Conservation (phyloP, 257 asterid genomes). For the Primulina huaijiensis region DNA sequence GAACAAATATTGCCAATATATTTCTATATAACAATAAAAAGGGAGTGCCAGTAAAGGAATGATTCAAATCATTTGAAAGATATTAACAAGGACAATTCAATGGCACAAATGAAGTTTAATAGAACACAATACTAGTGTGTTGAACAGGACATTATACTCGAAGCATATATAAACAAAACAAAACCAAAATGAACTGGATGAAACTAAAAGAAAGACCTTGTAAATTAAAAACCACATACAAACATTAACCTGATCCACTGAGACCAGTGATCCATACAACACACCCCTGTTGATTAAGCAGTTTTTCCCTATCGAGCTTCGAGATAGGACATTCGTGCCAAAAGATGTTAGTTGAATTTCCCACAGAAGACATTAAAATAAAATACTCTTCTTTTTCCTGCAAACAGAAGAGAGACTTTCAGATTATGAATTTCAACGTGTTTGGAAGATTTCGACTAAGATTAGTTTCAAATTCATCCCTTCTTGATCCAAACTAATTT, state of each 20-base stretch:
- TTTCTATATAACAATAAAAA: conserved; percentile 3
- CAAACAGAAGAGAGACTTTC: conserved; percentile 18
- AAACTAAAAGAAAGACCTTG: neutral
- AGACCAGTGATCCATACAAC: conserved; percentile 97
- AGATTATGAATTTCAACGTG: neutral
- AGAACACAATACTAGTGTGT: neutral
- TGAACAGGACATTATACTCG: neutral
- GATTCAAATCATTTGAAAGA: neutral
- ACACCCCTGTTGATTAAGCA: conserved; percentile 88
- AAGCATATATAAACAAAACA: neutral
- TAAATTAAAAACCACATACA: neutral
- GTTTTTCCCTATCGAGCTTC: conserved; percentile 71
- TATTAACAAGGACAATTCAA: neutral
- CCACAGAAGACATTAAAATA: conserved; percentile 58
- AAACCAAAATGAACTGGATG: neutral
- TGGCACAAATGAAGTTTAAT: conserved; percentile 12
- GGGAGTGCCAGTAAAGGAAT: neutral
- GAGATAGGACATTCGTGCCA: conserved; percentile 89
- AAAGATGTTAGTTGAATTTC: conserved; percentile 77
- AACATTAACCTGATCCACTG: conserved; percentile 82
- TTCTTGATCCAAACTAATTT: neutral
- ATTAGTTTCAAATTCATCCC: neutral
- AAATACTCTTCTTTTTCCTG: conserved; percentile 31
- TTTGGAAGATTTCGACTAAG: neutral
- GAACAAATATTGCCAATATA: neutral